Evolutionary conservation across 257 asterid genomes (phyloP), one percentile per base, ranked within the genome.

Genomic region (Verbascum thapsus): DNA sequence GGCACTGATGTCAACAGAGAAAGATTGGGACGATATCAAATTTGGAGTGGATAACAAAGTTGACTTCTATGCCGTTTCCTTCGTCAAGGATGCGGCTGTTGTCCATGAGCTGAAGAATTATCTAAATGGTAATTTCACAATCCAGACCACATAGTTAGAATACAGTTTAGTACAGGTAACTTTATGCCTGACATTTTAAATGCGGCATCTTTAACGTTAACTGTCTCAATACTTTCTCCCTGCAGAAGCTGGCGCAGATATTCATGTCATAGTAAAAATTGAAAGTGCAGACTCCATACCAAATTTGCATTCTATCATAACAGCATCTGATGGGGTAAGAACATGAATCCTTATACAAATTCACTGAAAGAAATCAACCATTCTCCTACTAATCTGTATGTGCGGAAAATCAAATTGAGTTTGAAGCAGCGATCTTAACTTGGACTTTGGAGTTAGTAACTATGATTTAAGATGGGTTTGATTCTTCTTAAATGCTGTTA

Each of bases 21-120:
- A 91, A 64, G 98, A 91, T 66, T 91, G 98, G 98, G 98, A 88
- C 65, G 98, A 91, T 59, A 91, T 88, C 77, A 88, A 88, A 84
- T 91, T 91, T 59, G 98, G 98, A 63, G 98, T 91, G 61, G 98
- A 91, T 64, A 86, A 91, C 73, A 65, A 88, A 77, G 91, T 91
- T 45, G 98, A 91, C 78, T 88, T 91, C 63, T 91, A 91, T 72
- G 98, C 98, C 38, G 98, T 91, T 69, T 91, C 98, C 71, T 91
- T 91, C 75, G 96, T 91, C 78, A 91, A 91, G 78, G 95, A 88
- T 83, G 98, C 98, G 23, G 95, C 95, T 58, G 98, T 91, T 70
- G 95, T 91, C 64, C 96, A 91, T 45, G 95, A 91, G 78, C 76
- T 91, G 81, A 91, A 88, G 88, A 86, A 86, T 72, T 91, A 88